Conservation (phyloP, 805 yeast genomes). For the Kodamaea hsintzibuensis region DNA sequence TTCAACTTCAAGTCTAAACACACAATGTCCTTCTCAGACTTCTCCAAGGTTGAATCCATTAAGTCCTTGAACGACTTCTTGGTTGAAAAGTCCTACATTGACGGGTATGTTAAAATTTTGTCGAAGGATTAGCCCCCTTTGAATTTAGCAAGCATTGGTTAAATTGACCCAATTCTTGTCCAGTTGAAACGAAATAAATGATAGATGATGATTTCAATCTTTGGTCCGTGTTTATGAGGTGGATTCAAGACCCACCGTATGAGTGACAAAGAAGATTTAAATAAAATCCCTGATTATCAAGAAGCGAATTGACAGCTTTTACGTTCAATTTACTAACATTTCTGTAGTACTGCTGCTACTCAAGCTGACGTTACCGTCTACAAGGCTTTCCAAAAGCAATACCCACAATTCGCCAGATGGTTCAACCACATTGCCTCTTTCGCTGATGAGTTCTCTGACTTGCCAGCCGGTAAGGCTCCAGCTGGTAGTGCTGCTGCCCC, state of each 20-base stretch:
- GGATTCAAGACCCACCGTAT: constrained; percentile 93
- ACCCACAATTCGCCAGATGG: constrained; percentile 97
- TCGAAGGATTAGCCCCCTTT: background rate
- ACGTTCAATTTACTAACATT: constrained; percentile 25
- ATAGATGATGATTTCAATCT: constrained; percentile 64
- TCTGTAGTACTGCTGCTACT: constrained; percentile 73
- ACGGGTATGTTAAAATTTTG: constrained; percentile 75
- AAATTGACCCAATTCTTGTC: background rate
- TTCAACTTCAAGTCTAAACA: constrained; percentile 1
- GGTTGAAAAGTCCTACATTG: constrained; percentile 91
- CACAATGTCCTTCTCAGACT: constrained; percentile 75
- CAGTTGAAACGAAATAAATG: constrained; percentile 5
- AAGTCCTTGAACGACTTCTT: constrained; percentile 77
- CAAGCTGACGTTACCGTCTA: constrained; percentile 94
- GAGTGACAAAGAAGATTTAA: constrained; percentile 67
- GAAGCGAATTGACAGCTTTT: constrained; percentile 5
- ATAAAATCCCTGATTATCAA: constrained; percentile 20
- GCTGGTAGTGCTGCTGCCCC: constrained; percentile 42
- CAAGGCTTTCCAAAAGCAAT: constrained; percentile 90
- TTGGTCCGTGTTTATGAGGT: constrained; percentile 98
- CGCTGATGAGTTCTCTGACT: constrained; percentile 77
- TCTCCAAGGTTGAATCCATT: constrained; percentile 67
- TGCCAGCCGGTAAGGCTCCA: constrained; percentile 78
- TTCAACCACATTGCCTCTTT: constrained; percentile 96
- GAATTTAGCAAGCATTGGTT: background rate